phyloP scores from a whole-genome alignment of 2,329 filamentous ascomycete genomes.

The Scedosporium apiospermum region DNA sequence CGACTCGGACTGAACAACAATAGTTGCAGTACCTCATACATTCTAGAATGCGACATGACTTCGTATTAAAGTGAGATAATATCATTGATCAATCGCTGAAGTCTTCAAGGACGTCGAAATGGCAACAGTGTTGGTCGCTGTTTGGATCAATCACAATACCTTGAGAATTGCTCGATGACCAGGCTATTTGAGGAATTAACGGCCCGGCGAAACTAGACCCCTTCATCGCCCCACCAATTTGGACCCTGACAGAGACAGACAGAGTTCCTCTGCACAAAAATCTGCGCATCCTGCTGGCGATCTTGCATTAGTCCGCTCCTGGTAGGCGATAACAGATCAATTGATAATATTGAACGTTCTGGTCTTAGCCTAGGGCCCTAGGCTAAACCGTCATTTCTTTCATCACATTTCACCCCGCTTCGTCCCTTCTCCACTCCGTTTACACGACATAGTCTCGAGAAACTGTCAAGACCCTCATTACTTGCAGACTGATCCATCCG shows the following conservation, averaged over 20 bases:
- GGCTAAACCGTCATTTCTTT: not conserved
- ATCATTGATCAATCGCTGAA: not conserved
- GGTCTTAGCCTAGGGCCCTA: not conserved
- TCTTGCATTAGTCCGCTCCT: too few species aligned
- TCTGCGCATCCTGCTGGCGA: too few species aligned
- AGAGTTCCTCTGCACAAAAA: not conserved
- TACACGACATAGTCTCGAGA: not conserved
- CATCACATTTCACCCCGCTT: not conserved
- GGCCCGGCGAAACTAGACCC: not conserved
- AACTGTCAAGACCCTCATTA: too few species aligned
- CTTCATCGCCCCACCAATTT: not conserved
- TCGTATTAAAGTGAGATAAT: not conserved
- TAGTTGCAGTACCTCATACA: not conserved
- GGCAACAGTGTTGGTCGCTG: too few species aligned
- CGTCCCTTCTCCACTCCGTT: not conserved
- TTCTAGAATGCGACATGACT: not conserved
- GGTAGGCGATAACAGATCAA: too few species aligned
- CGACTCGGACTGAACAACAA: not conserved
- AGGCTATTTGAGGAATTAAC: constrained; percentile 1
- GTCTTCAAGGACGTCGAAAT: too few species aligned
- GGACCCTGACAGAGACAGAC: not conserved
- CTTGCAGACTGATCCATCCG: not conserved
- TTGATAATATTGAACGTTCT: too few species aligned
- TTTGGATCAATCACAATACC: too few species aligned
- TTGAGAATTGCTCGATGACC: too few species aligned